Conservation (phyloP, 768 basidiomycete species). For the Nidula microcarpa region DNA sequence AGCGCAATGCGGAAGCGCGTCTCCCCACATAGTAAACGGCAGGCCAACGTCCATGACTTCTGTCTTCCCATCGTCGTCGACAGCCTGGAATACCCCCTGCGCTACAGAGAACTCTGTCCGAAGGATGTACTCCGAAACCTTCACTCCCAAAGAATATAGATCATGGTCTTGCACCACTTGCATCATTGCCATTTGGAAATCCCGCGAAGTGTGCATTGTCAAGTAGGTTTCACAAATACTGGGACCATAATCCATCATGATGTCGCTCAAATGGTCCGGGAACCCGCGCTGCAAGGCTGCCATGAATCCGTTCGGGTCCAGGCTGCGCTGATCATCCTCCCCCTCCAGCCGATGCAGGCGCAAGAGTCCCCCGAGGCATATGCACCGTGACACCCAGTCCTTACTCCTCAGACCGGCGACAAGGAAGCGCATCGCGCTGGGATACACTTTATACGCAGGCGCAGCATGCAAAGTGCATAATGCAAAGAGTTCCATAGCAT, state of each 20-base stretch:
- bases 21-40: slow-evolving; percentile 57
- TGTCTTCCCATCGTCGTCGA: slow-evolving; percentile 37
- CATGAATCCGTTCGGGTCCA: slow-evolving; percentile 50
- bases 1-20: slow-evolving; percentile 59
- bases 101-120: slow-evolving; percentile 58
- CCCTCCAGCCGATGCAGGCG: slow-evolving; percentile 40
- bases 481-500: slow-evolving; percentile 46
- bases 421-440: slow-evolving; percentile 44
- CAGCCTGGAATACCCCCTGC: slow-evolving; percentile 50
- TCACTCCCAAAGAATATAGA: slow-evolving; percentile 47
- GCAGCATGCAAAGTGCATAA: slow-evolving; percentile 40
- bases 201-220: slow-evolving; percentile 32
- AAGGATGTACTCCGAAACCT: slow-evolving; percentile 45
- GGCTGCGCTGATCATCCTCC: slow-evolving; percentile 39
- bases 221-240: slow-evolving; percentile 43
- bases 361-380: slow-evolving; percentile 50
- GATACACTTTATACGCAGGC: slow-evolving; percentile 38
- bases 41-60: slow-evolving; percentile 45
- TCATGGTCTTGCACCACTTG: slow-evolving; percentile 41
- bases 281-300: slow-evolving; percentile 35
- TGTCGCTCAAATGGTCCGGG: slow-evolving; percentile 40
- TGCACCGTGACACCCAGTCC: slow-evolving; percentile 50
- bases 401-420: slow-evolving; percentile 53
- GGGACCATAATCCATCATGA: slow-evolving; percentile 46
- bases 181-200: slow-evolving; percentile 56